A percentile compares a stretch with the other conserved stretches of the same genome.
These are phyloP conservation scores for Mycosarcoma maydis DNA, from an alignment of 1,284 basidiomycete species.

Conservation along the genomic window DNA sequence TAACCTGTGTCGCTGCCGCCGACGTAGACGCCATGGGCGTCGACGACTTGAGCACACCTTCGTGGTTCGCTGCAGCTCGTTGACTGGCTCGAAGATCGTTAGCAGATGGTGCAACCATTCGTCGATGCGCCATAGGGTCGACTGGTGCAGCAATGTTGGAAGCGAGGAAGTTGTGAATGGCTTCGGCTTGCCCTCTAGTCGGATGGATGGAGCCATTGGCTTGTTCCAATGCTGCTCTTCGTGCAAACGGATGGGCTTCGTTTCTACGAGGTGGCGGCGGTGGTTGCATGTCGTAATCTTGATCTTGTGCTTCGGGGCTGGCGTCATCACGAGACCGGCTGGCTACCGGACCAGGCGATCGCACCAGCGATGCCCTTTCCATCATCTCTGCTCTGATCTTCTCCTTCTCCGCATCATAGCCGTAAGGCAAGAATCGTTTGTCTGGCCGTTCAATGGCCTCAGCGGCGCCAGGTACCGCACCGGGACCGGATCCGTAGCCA, in stretches of 20 bases:
- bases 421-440: constrained; percentile 33
- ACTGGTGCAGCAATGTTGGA: constrained; percentile 31
- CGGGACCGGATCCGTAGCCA: constrained; percentile 22
- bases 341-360: constrained; percentile 33
- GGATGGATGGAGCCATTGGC: constrained; percentile 30
- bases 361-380: constrained; percentile 44
- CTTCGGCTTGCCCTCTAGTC: constrained; percentile 31
- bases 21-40: constrained; percentile 5
- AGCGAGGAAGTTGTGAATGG: constrained; percentile 43
- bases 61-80: constrained; percentile 10
- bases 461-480: constrained; percentile 13
- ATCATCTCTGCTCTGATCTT: constrained; percentile 41
- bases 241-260: constrained; percentile 38
- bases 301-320: constrained; percentile 3
- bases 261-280: constrained; percentile 38
- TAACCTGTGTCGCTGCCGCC: constrained; percentile 6
- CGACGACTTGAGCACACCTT: constrained; percentile 5
- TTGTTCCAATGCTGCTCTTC: constrained; percentile 10
- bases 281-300: constrained; percentile 31
- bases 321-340: constrained; percentile 1
- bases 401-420: constrained; percentile 42
- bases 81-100: constrained; percentile 29
- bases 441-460: constrained; percentile 21
- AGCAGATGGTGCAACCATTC: constrained; percentile 19
- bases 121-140: constrained; percentile 35